Conservation (phyloP, 2,329 filamentous ascomycete genomes). For the Hymenoscyphus linearis region DNA sequence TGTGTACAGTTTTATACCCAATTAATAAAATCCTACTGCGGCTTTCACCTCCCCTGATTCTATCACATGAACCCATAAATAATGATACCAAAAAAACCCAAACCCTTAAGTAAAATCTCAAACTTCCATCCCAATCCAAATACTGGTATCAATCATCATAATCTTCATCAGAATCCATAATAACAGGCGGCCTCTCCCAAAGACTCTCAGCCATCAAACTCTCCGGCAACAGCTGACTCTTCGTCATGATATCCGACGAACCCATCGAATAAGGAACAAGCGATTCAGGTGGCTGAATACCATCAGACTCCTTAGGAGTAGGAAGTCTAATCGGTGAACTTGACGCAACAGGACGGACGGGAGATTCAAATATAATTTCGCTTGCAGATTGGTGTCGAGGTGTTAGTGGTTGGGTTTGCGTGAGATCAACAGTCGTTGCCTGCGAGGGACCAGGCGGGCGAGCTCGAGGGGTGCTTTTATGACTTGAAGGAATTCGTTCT, state of each 20-base stretch:
- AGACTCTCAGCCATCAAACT: conserved; percentile 39
- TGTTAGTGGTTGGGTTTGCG: conserved; percentile 23
- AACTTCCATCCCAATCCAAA: neutral
- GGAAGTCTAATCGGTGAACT: conserved; percentile 20
- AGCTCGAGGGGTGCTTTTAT: conserved; percentile 3
- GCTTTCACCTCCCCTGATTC: neutral
- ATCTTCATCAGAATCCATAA: conserved; percentile 42
- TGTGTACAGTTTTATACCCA: neutral
- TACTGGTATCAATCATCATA: conserved; percentile 16
- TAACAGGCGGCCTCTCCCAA: conserved; percentile 36
- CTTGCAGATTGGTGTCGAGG: conserved; percentile 13
- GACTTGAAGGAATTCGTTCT: conserved; percentile 11
- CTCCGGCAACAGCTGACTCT: conserved; percentile 49
- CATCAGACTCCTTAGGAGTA: conserved; percentile 5
- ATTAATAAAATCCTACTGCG: neutral
- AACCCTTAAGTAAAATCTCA: neutral
- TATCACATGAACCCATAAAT: neutral
- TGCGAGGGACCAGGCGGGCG: conserved; percentile 20
- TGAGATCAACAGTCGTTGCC: conserved; percentile 31
- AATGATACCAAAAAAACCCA: neutral
- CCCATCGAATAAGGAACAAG: conserved; percentile 24
- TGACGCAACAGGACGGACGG: conserved; percentile 19
- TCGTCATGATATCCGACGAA: conserved; percentile 39
- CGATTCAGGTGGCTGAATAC: conserved; percentile 9
- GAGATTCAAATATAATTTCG: conserved; percentile 28